phyloP scores from a whole-genome alignment of 2,329 filamentous ascomycete species.

The Aspergillus aculeatinus region DNA sequence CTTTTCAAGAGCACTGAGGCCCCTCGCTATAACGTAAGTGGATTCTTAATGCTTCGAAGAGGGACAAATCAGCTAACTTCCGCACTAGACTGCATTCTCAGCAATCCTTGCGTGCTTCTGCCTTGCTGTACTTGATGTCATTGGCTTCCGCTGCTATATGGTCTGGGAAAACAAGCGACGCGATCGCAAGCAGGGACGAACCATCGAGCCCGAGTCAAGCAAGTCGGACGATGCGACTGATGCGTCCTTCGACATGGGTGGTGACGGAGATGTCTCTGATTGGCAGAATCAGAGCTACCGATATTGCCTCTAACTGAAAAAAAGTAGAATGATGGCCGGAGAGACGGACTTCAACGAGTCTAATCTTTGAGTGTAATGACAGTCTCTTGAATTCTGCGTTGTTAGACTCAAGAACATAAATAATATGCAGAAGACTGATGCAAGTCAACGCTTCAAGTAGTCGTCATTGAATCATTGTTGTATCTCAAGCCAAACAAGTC shows the following conservation, averaged over 20 bases:
- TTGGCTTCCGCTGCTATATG: not conserved
- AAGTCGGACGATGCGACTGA: not conserved
- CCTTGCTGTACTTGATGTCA: slow-evolving; percentile 4
- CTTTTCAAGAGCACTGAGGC: slow-evolving; percentile 10
- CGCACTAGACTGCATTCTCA: slow-evolving; percentile 5
- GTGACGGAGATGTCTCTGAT: slow-evolving; percentile 8
- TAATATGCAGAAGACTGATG: not conserved
- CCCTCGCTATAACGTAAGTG: slow-evolving; percentile 9
- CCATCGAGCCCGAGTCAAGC: slow-evolving; percentile 9
- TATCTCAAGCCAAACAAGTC: not conserved
- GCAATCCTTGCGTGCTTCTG: slow-evolving; percentile 9
- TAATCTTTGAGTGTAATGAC: too few relatives aligned
- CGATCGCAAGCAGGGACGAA: slow-evolving; percentile 6
- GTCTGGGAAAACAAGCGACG: slow-evolving; percentile 9
- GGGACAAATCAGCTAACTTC: too few relatives aligned
- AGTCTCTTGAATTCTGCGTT: too few relatives aligned
- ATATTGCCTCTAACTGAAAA: slow-evolving; percentile 6
- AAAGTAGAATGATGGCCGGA: too few relatives aligned
- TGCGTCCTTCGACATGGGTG: not conserved
- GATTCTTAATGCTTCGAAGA: not conserved
- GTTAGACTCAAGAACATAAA: not conserved
- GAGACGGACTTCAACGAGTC: too few relatives aligned
- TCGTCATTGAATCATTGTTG: not conserved
- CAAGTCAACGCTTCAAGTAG: not conserved
- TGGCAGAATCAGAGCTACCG: slow-evolving; percentile 12